These are phyloP conservation scores for Cutaneotrichosporon sp. DNA, from an alignment of 1,284 basidiomycete species.

Conservation along the genomic window DNA sequence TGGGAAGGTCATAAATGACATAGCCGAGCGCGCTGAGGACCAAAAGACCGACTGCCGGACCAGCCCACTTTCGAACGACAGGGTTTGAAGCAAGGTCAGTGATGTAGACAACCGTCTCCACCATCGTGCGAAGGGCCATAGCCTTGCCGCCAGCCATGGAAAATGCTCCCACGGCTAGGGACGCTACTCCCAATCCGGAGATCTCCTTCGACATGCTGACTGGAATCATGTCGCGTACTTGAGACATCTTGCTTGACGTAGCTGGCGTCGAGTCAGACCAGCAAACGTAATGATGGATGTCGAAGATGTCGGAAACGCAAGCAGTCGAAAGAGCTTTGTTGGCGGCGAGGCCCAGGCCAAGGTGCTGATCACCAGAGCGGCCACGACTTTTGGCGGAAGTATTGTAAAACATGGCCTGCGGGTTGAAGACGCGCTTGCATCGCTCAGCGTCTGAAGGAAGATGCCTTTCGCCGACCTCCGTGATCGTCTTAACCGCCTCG, in stretches of 20 bases:
- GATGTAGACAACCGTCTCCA: conserved; percentile 70
- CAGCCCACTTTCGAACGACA: conserved; percentile 76
- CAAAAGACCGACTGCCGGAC: conserved; percentile 66
- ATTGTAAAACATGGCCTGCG: conserved; percentile 83
- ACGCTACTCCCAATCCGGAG: conserved; percentile 66
- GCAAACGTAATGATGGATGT: conserved; percentile 72
- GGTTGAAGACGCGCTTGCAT: conserved; percentile 78
- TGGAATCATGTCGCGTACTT: conserved; percentile 32
- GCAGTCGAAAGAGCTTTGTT: conserved; percentile 44
- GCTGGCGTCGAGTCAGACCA: conserved; percentile 50
- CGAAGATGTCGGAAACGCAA: conserved; percentile 71
- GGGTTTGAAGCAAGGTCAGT: conserved; percentile 79
- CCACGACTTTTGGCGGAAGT: conserved; percentile 53
- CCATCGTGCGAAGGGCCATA: conserved; percentile 67
- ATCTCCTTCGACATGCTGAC: conserved; percentile 37
- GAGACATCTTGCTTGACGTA: conserved; percentile 12
- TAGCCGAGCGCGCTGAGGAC: conserved; percentile 74
- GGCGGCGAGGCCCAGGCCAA: conserved; percentile 41
- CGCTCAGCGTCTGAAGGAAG: conserved; percentile 77
- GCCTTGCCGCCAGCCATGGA: conserved; percentile 79
- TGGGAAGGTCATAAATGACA: conserved; percentile 81
- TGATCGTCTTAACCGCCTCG: conserved; percentile 64
- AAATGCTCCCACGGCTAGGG: conserved; percentile 75
- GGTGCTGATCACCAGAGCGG: conserved; percentile 39
- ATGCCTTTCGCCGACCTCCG: conserved; percentile 67